phyloP scores from a whole-genome alignment of 306 rosid genomes.

The Pyrus bretschneideri region DNA sequence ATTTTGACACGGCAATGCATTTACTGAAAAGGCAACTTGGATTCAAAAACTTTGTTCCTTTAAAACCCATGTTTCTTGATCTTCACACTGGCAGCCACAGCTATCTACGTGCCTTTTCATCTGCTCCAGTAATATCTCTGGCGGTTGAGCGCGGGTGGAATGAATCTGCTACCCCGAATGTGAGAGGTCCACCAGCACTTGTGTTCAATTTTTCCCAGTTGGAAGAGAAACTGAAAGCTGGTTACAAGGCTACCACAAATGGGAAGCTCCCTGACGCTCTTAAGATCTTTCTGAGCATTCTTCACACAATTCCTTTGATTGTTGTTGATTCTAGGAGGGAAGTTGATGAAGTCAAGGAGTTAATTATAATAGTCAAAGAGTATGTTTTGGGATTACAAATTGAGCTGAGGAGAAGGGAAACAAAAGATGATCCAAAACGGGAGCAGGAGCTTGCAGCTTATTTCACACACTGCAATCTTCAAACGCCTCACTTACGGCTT shows the following conservation, averaged over 20 bases:
- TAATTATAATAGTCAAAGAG: conserved; percentile 70
- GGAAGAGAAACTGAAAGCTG: conserved; percentile 86
- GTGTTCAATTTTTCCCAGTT: conserved; percentile 62
- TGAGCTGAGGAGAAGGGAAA: conserved; percentile 78
- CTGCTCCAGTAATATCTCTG: conserved; percentile 64
- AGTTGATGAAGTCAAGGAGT: conserved; percentile 89
- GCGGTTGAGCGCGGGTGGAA: conserved; percentile 91
- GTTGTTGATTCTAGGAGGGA: conserved; percentile 92
- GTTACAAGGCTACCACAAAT: conserved; percentile 74
- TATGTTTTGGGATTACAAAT: conserved; percentile 75
- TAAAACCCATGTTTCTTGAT: conserved; percentile 72
- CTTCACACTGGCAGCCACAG: conserved; percentile 71
- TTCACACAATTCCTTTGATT: conserved; percentile 70
- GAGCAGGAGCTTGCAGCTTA: conserved; percentile 96
- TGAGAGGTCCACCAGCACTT: conserved; percentile 74
- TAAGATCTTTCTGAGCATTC: conserved; percentile 51
- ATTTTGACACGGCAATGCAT: conserved; percentile 90
- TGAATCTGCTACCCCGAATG: conserved; percentile 70
- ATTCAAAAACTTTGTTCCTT: conserved; percentile 65
- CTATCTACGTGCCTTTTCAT: conserved; percentile 66
- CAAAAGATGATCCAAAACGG: conserved; percentile 53
- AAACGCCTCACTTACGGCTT: conserved; percentile 80
- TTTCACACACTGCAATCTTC: conserved; percentile 95
- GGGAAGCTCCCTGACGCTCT: conserved; percentile 81
- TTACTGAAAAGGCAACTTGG: conserved; percentile 87